Evolutionary conservation across 257 asterid genomes (phyloP).

Genomic region (Perilla frutescens): DNA sequence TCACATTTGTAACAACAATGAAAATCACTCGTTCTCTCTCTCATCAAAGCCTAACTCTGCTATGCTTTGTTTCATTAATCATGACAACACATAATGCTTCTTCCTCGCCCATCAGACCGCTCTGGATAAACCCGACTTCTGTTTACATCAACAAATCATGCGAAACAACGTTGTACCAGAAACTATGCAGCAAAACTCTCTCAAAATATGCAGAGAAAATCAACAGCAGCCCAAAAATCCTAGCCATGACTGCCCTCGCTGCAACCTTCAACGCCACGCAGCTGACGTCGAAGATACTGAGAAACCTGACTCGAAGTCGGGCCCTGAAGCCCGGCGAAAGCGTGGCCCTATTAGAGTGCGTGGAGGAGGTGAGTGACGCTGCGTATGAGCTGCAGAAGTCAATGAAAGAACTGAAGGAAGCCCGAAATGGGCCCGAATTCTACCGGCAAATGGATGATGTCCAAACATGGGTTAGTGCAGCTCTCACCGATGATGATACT

Average conservation of each 20-base stretch:
- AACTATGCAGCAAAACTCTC: slow-evolving; percentile 36
- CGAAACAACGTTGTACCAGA: slow-evolving; percentile 42
- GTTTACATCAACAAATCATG: slow-evolving; percentile 37
- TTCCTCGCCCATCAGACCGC: not conserved
- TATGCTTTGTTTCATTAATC: slow-evolving; percentile 5
- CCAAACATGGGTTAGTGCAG: slow-evolving; percentile 65
- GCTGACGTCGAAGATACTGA: slow-evolving; percentile 9
- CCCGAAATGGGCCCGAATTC: slow-evolving; percentile 33
- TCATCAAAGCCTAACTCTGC: slow-evolving; percentile 6
- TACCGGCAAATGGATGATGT: slow-evolving; percentile 40
- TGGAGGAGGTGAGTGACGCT: slow-evolving; percentile 49
- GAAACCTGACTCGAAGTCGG: slow-evolving; percentile 5
- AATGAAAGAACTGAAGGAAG: slow-evolving; percentile 31
- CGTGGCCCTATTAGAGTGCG: slow-evolving; percentile 43
- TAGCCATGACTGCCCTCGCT: slow-evolving; percentile 45
- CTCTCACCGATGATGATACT: slow-evolving; percentile 54
- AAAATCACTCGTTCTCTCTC: not conserved
- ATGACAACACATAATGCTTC: not conserved
- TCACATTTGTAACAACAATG: not conserved
- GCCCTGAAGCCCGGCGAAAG: slow-evolving; percentile 37
- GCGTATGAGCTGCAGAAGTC: slow-evolving; percentile 37
- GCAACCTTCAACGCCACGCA: slow-evolving; percentile 37
- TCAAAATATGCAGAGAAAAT: slow-evolving; percentile 34
- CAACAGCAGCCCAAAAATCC: slow-evolving; percentile 35
- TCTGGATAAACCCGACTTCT: not conserved